Evolutionary conservation across 805 yeast species (phyloP).

Genomic region (Saccharomycopsis amapae): DNA sequence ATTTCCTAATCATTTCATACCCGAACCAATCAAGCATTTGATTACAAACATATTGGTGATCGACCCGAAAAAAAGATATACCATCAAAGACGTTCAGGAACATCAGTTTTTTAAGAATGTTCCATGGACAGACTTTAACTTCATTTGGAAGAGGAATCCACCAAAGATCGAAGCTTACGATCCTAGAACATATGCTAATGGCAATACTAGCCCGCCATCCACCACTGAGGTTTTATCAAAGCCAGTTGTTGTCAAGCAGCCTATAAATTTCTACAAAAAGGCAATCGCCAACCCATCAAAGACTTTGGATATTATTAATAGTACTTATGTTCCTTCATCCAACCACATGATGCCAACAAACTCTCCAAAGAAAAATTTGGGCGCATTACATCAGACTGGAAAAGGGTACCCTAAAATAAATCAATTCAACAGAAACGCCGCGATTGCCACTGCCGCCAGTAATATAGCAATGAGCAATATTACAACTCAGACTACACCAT

Average conservation of each 20-base stretch:
- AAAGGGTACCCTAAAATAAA: constrained; percentile 8
- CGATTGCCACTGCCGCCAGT: background rate
- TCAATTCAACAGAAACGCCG: too few species aligned
- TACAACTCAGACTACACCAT: too few species aligned
- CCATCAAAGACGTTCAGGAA: constrained; percentile 47
- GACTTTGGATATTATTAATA: constrained; percentile 49
- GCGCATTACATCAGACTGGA: constrained; percentile 31
- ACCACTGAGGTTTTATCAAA: background rate
- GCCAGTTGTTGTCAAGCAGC: constrained; percentile 7
- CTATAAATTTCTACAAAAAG: constrained; percentile 7
- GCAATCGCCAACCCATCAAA: constrained; percentile 15
- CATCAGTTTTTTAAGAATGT: constrained; percentile 67
- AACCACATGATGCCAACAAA: constrained; percentile 58
- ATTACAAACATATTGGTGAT: constrained; percentile 58
- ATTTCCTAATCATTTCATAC: constrained; percentile 59
- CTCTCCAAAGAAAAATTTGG: constrained; percentile 66
- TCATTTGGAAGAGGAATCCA: constrained; percentile 61
- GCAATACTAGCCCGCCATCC: background rate
- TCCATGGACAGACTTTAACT: constrained; percentile 58
- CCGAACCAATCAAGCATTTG: constrained; percentile 57
- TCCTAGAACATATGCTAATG: constrained; percentile 27
- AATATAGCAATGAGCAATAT: too few species aligned
- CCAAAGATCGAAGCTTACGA: constrained; percentile 69
- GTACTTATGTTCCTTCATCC: constrained; percentile 58
- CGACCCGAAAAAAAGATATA: constrained; percentile 63